Evolutionary conservation across 345 rosid species (phyloP), one percentile per base, ranked within the genome.

Genomic region (Linum tenue): DNA sequence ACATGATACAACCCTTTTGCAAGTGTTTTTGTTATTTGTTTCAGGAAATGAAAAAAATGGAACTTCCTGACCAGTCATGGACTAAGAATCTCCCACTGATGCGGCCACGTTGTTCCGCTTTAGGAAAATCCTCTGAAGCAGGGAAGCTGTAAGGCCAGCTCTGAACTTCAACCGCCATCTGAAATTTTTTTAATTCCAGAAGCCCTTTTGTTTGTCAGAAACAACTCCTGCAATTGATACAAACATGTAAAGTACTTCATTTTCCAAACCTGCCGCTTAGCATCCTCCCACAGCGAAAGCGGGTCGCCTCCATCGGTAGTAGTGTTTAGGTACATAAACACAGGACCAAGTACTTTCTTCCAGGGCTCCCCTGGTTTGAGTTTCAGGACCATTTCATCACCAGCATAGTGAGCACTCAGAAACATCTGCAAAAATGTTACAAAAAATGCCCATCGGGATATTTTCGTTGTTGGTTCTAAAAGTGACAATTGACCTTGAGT

Each of bases 271-370:
- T 90, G 86, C 56, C 76, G 69, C 72, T 88, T 84, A 61, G 97
- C 98, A 73, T 90, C 97, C 67, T 90, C 86, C 98, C 98, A 92
- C 16, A 92, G 82, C 73, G 77, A 86, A 64, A 61, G 72, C n/a
- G 90, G 83, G 55, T 86, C 85, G 69, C 84, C 84, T 68, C 74
- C 72, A 58, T 77, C 70, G 48, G 82, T 64, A 5, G 11, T 7
- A 2, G 96, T 77, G 73, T 92, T 92, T n/a, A 92, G 57, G 66
- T 92, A 92, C 41, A 90, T 72, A 59, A 90, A 90, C 56, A 92
- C 86, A 35, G 96, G 98, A 66, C 98, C 97, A 67, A 88, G 90
- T 42, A 89, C 97, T 66, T 87, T 92, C 83, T 89, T 92, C 98
- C 98, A 92, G 56, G 71, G 68, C 70, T 92, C 98, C 22, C 78